phyloP scores from a whole-genome alignment of 176 grass and related monocot species.

The Oropetium thomaeum region DNA sequence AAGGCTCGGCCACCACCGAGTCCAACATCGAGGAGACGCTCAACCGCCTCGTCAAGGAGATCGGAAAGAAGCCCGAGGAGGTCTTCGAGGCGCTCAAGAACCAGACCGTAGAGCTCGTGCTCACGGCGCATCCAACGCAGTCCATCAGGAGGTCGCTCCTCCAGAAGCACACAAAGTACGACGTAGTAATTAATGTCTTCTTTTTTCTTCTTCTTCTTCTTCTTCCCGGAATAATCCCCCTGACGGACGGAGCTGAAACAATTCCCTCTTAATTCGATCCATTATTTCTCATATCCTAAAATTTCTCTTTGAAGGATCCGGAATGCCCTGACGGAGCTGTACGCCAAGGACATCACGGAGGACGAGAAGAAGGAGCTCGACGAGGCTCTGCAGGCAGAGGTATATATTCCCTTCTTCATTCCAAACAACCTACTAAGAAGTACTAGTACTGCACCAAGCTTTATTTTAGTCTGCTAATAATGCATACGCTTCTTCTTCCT shows the following conservation, averaged over 20 bases:
- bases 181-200: too few species aligned
- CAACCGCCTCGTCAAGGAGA: constrained; percentile 43
- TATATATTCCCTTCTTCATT: neutral
- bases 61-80: constrained; percentile 58
- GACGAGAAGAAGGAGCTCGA: constrained; percentile 78
- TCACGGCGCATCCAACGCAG: constrained; percentile 92
- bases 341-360: constrained; percentile 59
- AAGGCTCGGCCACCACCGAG: constrained; percentile 67
- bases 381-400: constrained; percentile 80
- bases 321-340: constrained; percentile 57
- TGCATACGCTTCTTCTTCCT: neutral
- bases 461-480: too few species aligned
- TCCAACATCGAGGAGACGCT: constrained; percentile 89
- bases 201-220: too few species aligned
- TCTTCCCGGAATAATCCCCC: too few species aligned
- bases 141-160: constrained; percentile 76
- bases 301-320: constrained; percentile 79
- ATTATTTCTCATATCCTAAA: too few species aligned
- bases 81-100: constrained; percentile 83
- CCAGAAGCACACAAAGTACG: constrained; percentile 75
- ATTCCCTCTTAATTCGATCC: too few species aligned
- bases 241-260: too few species aligned
- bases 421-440: too few species aligned
- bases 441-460: too few species aligned
- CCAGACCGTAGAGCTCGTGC: constrained; percentile 84